These are phyloP conservation scores for Davidsoniella australis DNA, from an alignment of 2,329 filamentous ascomycete genomes.

Conservation along the genomic window DNA sequence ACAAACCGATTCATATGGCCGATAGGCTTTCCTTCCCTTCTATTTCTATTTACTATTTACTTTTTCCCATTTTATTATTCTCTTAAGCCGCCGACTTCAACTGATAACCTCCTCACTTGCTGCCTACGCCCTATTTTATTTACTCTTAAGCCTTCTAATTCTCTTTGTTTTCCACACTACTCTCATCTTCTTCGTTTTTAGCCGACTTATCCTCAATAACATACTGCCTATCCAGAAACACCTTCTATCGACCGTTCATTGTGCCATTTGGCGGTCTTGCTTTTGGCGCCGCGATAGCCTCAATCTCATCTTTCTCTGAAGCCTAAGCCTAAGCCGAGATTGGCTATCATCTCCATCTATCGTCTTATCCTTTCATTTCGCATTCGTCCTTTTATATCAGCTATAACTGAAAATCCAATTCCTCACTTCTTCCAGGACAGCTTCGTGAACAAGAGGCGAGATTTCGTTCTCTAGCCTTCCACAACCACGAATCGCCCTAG, in stretches of 20 bases:
- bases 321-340: background rate
- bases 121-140: background rate
- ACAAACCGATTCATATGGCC: background rate
- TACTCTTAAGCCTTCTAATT: constrained; percentile 2
- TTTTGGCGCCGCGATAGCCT: background rate
- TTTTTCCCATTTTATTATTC: too few species aligned
- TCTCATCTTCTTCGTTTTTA: background rate
- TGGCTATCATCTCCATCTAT: background rate
- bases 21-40: too few species aligned
- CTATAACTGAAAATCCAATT: too few species aligned
- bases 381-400: too few species aligned
- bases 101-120: too few species aligned
- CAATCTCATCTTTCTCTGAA: background rate
- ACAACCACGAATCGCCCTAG: background rate
- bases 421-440: too few species aligned
- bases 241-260: constrained; percentile 10
- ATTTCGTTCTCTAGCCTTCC: background rate
- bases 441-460: too few species aligned
- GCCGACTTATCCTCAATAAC: too few species aligned
- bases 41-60: too few species aligned
- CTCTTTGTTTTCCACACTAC: background rate
- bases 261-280: background rate
- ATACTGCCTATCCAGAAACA: background rate
- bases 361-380: too few species aligned
- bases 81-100: too few species aligned